Conservation (phyloP, 2,329 filamentous ascomycete species). For the Leptographium procerum region DNA sequence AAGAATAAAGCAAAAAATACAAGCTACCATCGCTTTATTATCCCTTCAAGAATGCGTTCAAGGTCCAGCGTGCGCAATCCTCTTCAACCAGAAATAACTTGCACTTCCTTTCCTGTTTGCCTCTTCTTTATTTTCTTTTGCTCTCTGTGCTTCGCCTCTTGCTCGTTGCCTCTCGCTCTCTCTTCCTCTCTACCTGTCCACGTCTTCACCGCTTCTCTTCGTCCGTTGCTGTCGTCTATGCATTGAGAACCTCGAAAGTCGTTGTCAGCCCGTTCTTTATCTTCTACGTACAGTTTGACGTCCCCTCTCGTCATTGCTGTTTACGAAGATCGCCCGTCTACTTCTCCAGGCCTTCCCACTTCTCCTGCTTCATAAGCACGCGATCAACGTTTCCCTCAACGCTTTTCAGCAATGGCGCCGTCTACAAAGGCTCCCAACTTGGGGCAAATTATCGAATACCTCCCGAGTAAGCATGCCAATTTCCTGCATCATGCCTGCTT, state of each 20-base stretch:
- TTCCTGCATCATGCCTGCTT: neutral
- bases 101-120: neutral
- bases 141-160: neutral
- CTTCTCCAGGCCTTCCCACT: neutral
- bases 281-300: too few relatives aligned
- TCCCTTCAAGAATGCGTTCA: neutral
- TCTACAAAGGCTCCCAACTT: conserved; percentile 46
- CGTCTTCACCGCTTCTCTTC: neutral
- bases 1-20: neutral
- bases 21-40: neutral
- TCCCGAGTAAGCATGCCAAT: conserved; percentile 62
- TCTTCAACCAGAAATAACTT: neutral
- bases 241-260: too few relatives aligned
- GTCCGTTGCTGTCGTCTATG: too few relatives aligned
- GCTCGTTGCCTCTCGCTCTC: neutral
- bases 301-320: too few relatives aligned
- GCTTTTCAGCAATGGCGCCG: conserved; percentile 28
- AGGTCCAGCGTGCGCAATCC: neutral
- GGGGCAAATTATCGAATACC: conserved; percentile 92
- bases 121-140: neutral
- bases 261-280: too few relatives aligned
- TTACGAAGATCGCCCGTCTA: too few relatives aligned
- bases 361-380: neutral
- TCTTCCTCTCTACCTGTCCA: conserved; percentile 1
- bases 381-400: neutral